Percentiles rank a stretch among this genome's conserved stretches.
Evolutionary conservation across 2,329 filamentous ascomycete species (phyloP).

Genomic region (Tolypocladium tropicale): DNA sequence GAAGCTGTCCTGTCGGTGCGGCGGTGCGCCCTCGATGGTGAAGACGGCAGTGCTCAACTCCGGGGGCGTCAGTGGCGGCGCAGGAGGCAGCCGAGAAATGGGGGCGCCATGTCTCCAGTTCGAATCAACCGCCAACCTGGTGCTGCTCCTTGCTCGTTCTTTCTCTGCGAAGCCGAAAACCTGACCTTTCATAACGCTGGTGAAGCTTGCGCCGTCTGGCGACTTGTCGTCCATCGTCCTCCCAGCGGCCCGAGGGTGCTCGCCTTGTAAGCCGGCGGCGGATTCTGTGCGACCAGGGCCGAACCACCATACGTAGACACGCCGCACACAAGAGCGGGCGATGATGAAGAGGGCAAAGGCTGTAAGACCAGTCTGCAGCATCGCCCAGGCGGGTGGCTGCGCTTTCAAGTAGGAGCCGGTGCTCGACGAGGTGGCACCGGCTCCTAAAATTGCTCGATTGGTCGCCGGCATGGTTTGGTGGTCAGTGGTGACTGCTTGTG

Average conservation of each 20-base stretch:
- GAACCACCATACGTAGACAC: conserved; percentile 12
- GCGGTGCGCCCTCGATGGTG: conserved; percentile 26
- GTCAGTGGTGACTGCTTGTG: conserved; percentile 13
- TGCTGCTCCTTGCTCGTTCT: conserved; percentile 3
- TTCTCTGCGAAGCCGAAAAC: conserved; percentile 4
- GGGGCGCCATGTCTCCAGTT: conserved; percentile 15
- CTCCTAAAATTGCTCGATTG: conserved; percentile 19
- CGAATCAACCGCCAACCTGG: conserved; percentile 13
- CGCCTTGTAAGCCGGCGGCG: conserved; percentile 7
- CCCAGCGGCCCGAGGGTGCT: conserved; percentile 6
- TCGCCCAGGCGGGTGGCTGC: conserved; percentile 17
- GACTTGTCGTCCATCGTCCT: conserved; percentile 17
- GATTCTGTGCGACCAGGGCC: conserved; percentile 3
- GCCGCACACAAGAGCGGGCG: conserved; percentile 18
- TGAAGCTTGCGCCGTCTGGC: conserved; percentile 1
- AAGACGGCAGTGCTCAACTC: conserved; percentile 31
- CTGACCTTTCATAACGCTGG: conserved; percentile 1
- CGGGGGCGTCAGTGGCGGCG: conserved; percentile 39
- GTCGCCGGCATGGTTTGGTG: conserved; percentile 17
- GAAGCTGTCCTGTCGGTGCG: conserved; percentile 21
- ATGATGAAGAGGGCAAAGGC: conserved; percentile 25
- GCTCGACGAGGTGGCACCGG: conserved; percentile 15
- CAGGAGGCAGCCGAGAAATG: conserved; percentile 29
- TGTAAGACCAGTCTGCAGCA: conserved; percentile 17
- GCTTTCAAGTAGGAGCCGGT: conserved; percentile 20